Base-by-base conservation (phyloP, 2,329 filamentous ascomycete genomes). In the Diaporthe batatas region DNA sequence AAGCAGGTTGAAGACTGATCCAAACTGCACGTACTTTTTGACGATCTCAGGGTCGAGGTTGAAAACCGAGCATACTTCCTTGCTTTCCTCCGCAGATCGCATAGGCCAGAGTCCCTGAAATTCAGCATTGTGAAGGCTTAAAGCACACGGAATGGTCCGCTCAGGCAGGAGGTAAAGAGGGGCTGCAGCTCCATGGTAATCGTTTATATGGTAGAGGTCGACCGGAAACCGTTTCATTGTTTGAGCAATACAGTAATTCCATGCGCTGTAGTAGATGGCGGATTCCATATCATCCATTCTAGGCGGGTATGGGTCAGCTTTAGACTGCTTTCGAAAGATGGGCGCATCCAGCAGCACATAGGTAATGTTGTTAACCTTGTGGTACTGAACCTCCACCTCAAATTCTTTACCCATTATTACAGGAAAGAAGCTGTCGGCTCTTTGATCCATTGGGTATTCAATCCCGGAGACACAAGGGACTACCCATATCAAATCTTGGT, bases 81-180 rank as follows among this genome's bases (percentile, higher is more conserved):
- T 86, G 71, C 86, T 85, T 76, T 92, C 91, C 57, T 88, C 86
- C 10, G 87, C 84, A 11, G 87, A 90, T 12, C 91, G 84, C 87
- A 92, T 91, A 0, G 90, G 89, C 91, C 91, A 92, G 29, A 92
- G 82, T 65, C 91, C 91, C 79, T 92, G 91, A 76, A 92, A 92
- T 75, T 92, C 91, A 65, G 91, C 91, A 75, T 92, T 92, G 79
- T 92, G 91, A 16, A 92, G 87, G 0, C 90, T 92, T 11, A 92
- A 81, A 76, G 89, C 91, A 75, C 87, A 86, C 2, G 90, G 90
- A 54, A 92, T 86, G 0, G 88, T 90, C 12, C 77, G 77, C 73
- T 88, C 82, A 0, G 91, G 91, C 2, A 92, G 85, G 36, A 92
- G 84, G 77, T 92, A 91, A 0, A 92, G 83, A 2, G 91, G 90